Evolutionary conservation across 805 yeast species (phyloP).

Genomic region (Diddensiella caesifluorescens): DNA sequence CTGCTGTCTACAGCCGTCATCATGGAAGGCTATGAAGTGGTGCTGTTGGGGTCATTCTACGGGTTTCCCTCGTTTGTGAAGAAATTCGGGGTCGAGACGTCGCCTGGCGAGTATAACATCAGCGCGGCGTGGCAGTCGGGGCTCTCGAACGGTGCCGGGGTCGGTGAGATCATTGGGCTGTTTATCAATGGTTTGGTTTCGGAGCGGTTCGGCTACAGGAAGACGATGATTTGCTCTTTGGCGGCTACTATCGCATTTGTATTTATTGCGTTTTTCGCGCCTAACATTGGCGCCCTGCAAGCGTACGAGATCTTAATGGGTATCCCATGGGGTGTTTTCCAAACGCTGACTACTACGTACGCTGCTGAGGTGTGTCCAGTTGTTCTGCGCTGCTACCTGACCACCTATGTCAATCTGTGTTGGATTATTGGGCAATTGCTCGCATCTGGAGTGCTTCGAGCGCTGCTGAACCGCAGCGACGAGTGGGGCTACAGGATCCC

Average conservation of each 20-base stretch:
- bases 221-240: conserved; percentile 37
- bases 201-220: conserved; percentile 45
- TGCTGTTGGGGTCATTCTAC: conserved; percentile 38
- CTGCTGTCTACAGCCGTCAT: conserved; percentile 40
- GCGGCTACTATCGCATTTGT: conserved; percentile 35
- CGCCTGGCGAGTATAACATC: conserved; percentile 13
- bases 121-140: conserved; percentile 23
- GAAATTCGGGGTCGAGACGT: conserved; percentile 20
- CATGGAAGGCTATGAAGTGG: conserved; percentile 47
- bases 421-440: conserved; percentile 56
- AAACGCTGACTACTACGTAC: conserved; percentile 45
- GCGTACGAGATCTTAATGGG: conserved; percentile 34
- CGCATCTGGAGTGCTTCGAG: conserved; percentile 44
- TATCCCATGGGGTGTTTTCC: conserved; percentile 50
- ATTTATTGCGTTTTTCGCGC: conserved; percentile 44
- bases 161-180: conserved; percentile 43
- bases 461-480: conserved; percentile 27
- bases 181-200: conserved; percentile 40
- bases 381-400: conserved; percentile 43
- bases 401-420: conserved; percentile 47
- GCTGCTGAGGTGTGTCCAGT: conserved; percentile 53
- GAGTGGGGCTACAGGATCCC: conserved; percentile 47
- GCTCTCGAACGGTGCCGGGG: conserved; percentile 19
- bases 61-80: conserved; percentile 27
- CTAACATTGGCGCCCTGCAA: conserved; percentile 31